A percentile compares a stretch with the other conserved stretches of the same genome.
These are phyloP conservation scores for Russula lepida DNA, from an alignment of 768 basidiomycete genomes.

Conservation along the genomic window DNA sequence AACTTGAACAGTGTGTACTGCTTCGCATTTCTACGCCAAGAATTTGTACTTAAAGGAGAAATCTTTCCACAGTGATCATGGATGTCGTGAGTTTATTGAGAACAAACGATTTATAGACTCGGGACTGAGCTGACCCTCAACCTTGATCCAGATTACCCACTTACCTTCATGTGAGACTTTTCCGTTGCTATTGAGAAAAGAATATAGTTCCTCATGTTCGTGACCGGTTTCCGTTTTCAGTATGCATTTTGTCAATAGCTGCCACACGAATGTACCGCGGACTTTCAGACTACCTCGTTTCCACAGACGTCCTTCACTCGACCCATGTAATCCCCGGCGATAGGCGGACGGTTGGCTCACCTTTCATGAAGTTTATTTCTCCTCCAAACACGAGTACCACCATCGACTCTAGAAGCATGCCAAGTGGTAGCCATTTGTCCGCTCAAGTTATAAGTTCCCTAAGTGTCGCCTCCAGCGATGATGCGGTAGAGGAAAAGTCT, in stretches of 20 bases:
- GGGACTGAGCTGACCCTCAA: neutral
- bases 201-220: neutral
- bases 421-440: neutral
- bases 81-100: neutral
- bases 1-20: constrained; percentile 4
- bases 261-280: neutral
- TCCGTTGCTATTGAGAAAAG: neutral
- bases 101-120: neutral
- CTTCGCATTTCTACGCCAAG: neutral
- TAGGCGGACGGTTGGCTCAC: neutral
- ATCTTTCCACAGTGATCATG: neutral
- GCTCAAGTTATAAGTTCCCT: neutral
- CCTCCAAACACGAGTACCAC: neutral
- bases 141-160: neutral
- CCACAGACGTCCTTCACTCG: neutral
- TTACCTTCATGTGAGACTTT: neutral
- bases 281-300: neutral
- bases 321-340: neutral
- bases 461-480: neutral
- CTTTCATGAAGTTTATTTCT: neutral
- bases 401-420: neutral
- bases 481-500: neutral
- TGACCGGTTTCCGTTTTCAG: neutral
- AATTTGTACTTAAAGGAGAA: neutral
- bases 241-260: neutral